Conservation (phyloP, 139 green algal genomes). For the Pedinophyceae sp. region DNA sequence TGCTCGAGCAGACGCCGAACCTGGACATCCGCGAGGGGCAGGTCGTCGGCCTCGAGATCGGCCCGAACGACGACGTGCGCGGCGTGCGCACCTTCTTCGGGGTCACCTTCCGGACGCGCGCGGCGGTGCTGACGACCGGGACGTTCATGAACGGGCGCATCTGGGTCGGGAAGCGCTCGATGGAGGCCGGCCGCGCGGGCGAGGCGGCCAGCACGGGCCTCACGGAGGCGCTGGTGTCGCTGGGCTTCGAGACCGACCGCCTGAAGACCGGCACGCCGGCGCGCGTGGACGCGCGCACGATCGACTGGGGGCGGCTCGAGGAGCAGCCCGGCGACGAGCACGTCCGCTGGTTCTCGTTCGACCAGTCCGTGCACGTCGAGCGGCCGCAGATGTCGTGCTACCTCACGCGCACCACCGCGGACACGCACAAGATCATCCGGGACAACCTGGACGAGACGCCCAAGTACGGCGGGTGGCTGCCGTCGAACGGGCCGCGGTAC, state of each 20-base stretch:
- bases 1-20: conserved; percentile 63
- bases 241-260: conserved; percentile 85
- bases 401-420: conserved; percentile 78
- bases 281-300: conserved; percentile 69
- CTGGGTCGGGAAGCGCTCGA: conserved; percentile 75
- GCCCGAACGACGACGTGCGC: conserved; percentile 65
- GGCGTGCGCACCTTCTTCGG: conserved; percentile 88
- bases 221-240: conserved; percentile 61
- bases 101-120: conserved; percentile 52
- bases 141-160: conserved; percentile 97
- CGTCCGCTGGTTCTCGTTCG: conserved; percentile 84
- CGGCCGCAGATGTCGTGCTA: conserved; percentile 74
- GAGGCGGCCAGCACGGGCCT: conserved; percentile 73
- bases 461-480: conserved; percentile 87
- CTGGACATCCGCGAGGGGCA: conserved; percentile 79
- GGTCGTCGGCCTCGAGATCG: conserved; percentile 66
- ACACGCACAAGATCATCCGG: conserved; percentile 68
- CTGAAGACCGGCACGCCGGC: conserved; percentile 94
- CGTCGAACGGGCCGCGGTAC: conserved; percentile 75
- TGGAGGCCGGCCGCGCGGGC: conserved; percentile 75
- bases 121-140: conserved; percentile 81
- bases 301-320: conserved; percentile 64
- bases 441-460: conserved; percentile 82
- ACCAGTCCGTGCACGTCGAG: conserved; percentile 49
- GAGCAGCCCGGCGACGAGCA: conserved; percentile 57